These are phyloP conservation scores for Agarophyton chilense DNA, from an alignment of 23 red algal genomes.

Conservation along the genomic window DNA sequence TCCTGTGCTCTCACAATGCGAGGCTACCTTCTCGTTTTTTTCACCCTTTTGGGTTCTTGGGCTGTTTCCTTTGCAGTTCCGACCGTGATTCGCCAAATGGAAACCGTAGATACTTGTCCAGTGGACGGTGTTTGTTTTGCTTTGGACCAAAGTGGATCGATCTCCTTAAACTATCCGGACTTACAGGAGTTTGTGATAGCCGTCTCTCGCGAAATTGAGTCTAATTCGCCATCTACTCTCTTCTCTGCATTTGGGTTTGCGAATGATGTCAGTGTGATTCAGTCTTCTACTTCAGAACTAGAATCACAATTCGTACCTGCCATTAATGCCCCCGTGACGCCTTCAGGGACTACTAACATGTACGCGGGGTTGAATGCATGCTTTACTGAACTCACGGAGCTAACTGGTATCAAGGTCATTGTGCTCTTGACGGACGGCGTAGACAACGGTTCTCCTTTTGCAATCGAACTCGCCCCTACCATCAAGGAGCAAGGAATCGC, in stretches of 20 bases:
- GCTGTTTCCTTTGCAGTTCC: conserved; percentile 1
- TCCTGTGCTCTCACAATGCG: not conserved
- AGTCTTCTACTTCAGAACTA: not conserved
- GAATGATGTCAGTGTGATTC: not conserved
- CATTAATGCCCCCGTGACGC: not conserved
- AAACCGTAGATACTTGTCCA: conserved; percentile 16
- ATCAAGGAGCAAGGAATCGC: conserved; percentile 23
- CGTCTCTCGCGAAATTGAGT: conserved; percentile 20
- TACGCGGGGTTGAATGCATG: conserved; percentile 24
- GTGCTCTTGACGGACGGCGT: conserved; percentile 32
- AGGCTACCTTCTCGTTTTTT: not conserved
- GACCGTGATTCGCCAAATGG: conserved; percentile 6
- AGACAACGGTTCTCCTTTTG: conserved; percentile 18
- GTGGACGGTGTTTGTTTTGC: conserved; percentile 38
- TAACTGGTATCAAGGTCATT: not conserved
- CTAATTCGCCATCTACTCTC: not conserved
- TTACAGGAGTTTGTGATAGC: not conserved
- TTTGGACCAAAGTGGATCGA: conserved; percentile 58
- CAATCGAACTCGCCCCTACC: not conserved
- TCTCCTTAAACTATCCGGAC: conserved; percentile 1
- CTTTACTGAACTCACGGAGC: not conserved
- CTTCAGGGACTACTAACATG: conserved; percentile 9
- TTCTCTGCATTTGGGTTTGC: conserved; percentile 34
- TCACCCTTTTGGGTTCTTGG: conserved; percentile 1
- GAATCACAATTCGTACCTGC: conserved; percentile 10